phyloP scores from a whole-genome alignment of 2,329 filamentous ascomycete genomes.

The Talaromyces sp. region DNA sequence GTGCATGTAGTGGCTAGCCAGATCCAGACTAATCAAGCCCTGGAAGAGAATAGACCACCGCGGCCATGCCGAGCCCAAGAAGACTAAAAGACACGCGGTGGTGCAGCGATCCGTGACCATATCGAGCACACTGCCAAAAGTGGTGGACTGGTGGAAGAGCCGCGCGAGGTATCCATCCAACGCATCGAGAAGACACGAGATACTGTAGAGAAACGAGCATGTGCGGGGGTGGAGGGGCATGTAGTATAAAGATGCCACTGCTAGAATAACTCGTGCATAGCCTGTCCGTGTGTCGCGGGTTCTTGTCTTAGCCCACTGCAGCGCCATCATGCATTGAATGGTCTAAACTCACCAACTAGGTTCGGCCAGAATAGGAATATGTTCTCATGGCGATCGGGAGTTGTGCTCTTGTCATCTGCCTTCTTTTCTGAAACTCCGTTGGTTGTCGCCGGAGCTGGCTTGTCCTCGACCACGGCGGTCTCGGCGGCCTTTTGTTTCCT shows the following conservation, averaged over 20 bases:
- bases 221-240: constrained; percentile 98
- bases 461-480: constrained; percentile 25
- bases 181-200: constrained; percentile 92
- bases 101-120: constrained; percentile 99
- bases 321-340: neutral
- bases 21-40: constrained; percentile 81
- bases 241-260: constrained; percentile 91
- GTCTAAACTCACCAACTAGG: constrained; percentile 60
- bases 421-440: constrained; percentile 28
- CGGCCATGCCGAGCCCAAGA: constrained; percentile 89
- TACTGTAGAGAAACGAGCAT: constrained; percentile 76
- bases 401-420: constrained; percentile 24
- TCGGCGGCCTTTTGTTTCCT: constrained; percentile 34
- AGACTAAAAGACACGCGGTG: constrained; percentile 89
- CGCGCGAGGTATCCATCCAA: constrained; percentile 92
- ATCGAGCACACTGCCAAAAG: constrained; percentile 93
- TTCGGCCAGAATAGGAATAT: constrained; percentile 80
- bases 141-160: constrained; percentile 81
- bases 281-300: constrained; percentile 43
- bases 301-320: neutral
- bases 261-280: constrained; percentile 72
- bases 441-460: constrained; percentile 19
- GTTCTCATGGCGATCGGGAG: constrained; percentile 55
- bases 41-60: constrained; percentile 94
- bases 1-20: constrained; percentile 97